Conservation (phyloP, 1,284 basidiomycete genomes). For the Fomitopsis schrenkii region DNA sequence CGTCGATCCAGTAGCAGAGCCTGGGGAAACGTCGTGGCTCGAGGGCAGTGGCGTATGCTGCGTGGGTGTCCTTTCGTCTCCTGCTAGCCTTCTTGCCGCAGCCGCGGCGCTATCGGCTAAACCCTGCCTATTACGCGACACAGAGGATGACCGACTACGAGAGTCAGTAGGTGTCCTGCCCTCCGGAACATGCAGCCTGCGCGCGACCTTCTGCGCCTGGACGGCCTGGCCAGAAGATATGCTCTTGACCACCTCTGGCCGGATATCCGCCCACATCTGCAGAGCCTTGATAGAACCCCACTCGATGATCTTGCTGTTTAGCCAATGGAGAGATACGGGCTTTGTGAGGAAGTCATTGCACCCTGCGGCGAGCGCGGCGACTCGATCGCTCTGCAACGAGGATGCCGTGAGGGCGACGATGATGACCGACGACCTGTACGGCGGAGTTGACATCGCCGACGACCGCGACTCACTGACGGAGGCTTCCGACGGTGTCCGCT, state of each 20-base stretch:
- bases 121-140: constrained; percentile 14
- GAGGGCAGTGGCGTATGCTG: constrained; percentile 6
- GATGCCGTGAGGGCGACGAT: constrained; percentile 98
- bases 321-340: constrained; percentile 92
- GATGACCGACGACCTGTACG: constrained; percentile 90
- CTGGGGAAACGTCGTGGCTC: constrained; percentile 12
- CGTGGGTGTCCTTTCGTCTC: constrained; percentile 10
- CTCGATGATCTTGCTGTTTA: constrained; percentile 98
- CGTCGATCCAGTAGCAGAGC: background rate
- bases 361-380: constrained; percentile 92
- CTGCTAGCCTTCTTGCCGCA: constrained; percentile 1
- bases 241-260: constrained; percentile 56
- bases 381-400: constrained; percentile 88
- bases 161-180: constrained; percentile 37
- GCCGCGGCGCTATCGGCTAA: constrained; percentile 13
- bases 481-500: constrained; percentile 49
- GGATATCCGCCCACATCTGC: constrained; percentile 82
- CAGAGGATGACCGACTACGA: constrained; percentile 29
- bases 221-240: constrained; percentile 53
- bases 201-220: constrained; percentile 64
- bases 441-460: constrained; percentile 50
- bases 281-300: constrained; percentile 92
- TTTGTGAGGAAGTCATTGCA: constrained; percentile 99
- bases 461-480: constrained; percentile 34
- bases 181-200: constrained; percentile 63